Percentiles rank a stretch among this genome's conserved stretches.
These are phyloP conservation scores for Talaromyces sp. DNA, from an alignment of 2,329 filamentous ascomycete genomes.

Conservation along the genomic window DNA sequence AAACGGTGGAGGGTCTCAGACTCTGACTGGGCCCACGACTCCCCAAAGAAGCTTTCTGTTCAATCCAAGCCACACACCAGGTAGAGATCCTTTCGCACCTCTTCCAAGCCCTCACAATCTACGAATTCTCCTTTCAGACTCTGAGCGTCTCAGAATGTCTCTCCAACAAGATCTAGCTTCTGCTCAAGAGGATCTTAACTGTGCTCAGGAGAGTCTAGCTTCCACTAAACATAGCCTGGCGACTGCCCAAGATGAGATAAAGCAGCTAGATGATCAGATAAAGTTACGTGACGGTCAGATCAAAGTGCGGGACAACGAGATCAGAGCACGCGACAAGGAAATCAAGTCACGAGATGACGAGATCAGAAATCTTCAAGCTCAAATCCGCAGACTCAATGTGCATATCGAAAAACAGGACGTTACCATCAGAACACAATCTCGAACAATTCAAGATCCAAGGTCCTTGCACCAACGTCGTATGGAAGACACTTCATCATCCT, in stretches of 20 bases:
- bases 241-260: conserved; percentile 10
- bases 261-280: not conserved
- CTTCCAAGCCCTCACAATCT: not conserved
- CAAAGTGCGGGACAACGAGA: not conserved
- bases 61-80: not conserved
- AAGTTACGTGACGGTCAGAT: not conserved
- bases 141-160: not conserved
- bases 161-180: conserved; percentile 11
- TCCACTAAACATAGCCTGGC: not conserved
- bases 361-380: conserved; percentile 13
- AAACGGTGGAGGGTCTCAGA: not conserved
- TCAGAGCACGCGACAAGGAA: not conserved
- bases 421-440: conserved; percentile 28
- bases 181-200: not conserved
- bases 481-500: not conserved
- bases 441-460: conserved; percentile 27
- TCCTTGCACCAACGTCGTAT: conserved; percentile 13
- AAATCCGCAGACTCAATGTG: conserved; percentile 21
- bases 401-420: conserved; percentile 23
- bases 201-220: conserved; percentile 12
- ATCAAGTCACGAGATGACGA: not conserved
- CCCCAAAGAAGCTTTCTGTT: not conserved
- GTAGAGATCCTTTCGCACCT: not conserved
- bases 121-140: not conserved
- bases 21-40: not conserved